Evolutionary conservation across 139 green algal species (phyloP).

Genomic region (Eudorina sp.): DNA sequence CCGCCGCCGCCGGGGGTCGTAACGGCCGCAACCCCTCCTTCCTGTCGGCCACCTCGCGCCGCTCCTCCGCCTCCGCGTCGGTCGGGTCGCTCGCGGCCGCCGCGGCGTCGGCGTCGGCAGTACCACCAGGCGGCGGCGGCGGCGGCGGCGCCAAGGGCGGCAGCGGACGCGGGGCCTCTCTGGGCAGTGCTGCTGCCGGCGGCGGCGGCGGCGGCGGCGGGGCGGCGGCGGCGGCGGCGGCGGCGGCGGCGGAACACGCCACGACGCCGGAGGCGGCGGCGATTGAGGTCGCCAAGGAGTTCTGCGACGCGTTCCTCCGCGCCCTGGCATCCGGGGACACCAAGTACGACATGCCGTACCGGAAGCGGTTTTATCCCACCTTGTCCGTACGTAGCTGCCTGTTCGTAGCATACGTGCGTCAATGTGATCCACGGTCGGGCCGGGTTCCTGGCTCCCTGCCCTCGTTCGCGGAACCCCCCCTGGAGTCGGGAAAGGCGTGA

Average conservation of each 20-base stretch:
- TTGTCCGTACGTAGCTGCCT: too few relatives aligned
- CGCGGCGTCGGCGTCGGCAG: neutral
- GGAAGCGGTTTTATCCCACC: too few relatives aligned
- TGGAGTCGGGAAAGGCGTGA: too few relatives aligned
- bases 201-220: neutral
- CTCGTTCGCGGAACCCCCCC: too few relatives aligned
- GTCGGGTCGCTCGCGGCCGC: neutral
- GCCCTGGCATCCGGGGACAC: slow-evolving; percentile 10
- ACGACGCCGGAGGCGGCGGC: slow-evolving; percentile 42
- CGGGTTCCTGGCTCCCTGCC: too few relatives aligned
- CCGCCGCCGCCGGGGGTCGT: neutral
- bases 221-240: neutral
- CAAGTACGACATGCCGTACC: too few relatives aligned
- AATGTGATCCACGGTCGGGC: too few relatives aligned
- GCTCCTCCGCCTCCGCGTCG: neutral
- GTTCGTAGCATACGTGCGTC: too few relatives aligned
- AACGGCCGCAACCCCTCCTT: neutral
- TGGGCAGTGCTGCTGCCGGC: neutral
- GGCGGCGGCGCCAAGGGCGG: neutral
- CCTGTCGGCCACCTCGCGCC: neutral
- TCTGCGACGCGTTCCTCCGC: slow-evolving; percentile 22
- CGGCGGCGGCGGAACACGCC: too few relatives aligned
- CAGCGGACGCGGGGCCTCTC: neutral
- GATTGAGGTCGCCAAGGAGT: neutral
- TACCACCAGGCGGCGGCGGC: neutral